phyloP scores from a whole-genome alignment of 805 yeast species.

The Candida arabinofermentans region DNA sequence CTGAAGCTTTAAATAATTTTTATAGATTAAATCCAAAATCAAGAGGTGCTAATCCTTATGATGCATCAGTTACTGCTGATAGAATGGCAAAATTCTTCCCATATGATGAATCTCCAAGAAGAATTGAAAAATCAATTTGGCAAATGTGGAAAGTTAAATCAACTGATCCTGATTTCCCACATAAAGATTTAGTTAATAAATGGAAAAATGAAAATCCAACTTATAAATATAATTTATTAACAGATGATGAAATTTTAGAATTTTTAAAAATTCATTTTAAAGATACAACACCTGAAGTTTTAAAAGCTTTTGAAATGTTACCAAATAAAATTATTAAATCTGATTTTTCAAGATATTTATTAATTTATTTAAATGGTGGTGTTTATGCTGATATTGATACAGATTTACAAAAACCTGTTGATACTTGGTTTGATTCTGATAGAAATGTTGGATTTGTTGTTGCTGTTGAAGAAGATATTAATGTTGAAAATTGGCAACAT shows the following conservation, averaged over 20 bases:
- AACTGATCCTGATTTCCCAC: constrained; percentile 33
- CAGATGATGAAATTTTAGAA: constrained; percentile 31
- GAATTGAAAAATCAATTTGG: constrained; percentile 31
- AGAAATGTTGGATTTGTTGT: constrained; percentile 49
- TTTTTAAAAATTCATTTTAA: constrained; percentile 24
- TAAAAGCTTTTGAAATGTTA: constrained; percentile 48
- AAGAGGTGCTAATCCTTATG: constrained; percentile 32
- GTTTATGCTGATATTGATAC: constrained; percentile 62
- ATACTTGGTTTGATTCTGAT: constrained; percentile 58
- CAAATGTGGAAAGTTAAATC: constrained; percentile 35
- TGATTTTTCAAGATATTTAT: constrained; percentile 55
- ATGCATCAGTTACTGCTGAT: constrained; percentile 29
- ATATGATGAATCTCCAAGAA: constrained; percentile 30
- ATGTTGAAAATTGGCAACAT: constrained; percentile 49
- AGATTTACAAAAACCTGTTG: constrained; percentile 49
- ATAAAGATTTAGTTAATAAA: constrained; percentile 26
- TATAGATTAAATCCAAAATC: constrained; percentile 30
- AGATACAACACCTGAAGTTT: constrained; percentile 44
- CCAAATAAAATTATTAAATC: constrained; percentile 50
- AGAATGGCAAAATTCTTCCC: constrained; percentile 30
- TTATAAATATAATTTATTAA: constrained; percentile 28
- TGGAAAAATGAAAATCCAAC: constrained; percentile 35
- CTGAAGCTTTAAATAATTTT: constrained; percentile 27
- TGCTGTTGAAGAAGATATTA: constrained; percentile 52
- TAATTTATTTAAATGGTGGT: constrained; percentile 54